Evolutionary conservation across 305 asterid genomes (phyloP).

Genomic region (Fraxinus ornus): DNA sequence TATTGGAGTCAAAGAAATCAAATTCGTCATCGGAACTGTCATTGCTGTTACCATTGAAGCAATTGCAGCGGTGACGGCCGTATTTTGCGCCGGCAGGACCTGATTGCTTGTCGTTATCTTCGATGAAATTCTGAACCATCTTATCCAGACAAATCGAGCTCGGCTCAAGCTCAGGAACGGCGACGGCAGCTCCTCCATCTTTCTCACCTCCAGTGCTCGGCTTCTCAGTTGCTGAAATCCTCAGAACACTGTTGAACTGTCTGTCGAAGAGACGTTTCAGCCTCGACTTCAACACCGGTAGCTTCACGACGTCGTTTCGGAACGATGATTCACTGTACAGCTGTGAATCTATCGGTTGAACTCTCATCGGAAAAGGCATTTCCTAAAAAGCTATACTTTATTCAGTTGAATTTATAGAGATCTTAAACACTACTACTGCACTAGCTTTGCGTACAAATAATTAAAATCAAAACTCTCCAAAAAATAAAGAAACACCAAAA

Average conservation of each 20-base stretch:
- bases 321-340: slow-evolving; percentile 35
- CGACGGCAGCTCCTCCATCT: slow-evolving; percentile 25
- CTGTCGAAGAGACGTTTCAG: slow-evolving; percentile 89
- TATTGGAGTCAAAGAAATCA: slow-evolving; percentile 23
- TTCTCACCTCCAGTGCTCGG: slow-evolving; percentile 43
- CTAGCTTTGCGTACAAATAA: background rate
- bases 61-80: slow-evolving; percentile 81
- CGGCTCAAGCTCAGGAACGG: slow-evolving; percentile 66
- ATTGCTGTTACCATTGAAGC: slow-evolving; percentile 86
- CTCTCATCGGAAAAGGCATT: slow-evolving; percentile 71
- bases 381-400: slow-evolving; percentile 23
- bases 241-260: slow-evolving; percentile 64
- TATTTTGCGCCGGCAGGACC: slow-evolving; percentile 42
- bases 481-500: slow-evolving; percentile 14
- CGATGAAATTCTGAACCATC: slow-evolving; percentile 90
- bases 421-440: slow-evolving; percentile 5
- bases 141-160: slow-evolving; percentile 75
- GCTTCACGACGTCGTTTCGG: slow-evolving; percentile 42
- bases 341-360: slow-evolving; percentile 71
- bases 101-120: slow-evolving; percentile 63
- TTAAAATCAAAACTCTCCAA: slow-evolving; percentile 10
- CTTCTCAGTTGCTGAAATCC: slow-evolving; percentile 58
- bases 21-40: slow-evolving; percentile 45
- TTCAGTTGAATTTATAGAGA: slow-evolving; percentile 25
- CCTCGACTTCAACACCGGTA: slow-evolving; percentile 69